Evolutionary conservation across 1,284 basidiomycete genomes (phyloP), one percentile per base, ranked within the genome.

Genomic region (Puccinia polysora): DNA sequence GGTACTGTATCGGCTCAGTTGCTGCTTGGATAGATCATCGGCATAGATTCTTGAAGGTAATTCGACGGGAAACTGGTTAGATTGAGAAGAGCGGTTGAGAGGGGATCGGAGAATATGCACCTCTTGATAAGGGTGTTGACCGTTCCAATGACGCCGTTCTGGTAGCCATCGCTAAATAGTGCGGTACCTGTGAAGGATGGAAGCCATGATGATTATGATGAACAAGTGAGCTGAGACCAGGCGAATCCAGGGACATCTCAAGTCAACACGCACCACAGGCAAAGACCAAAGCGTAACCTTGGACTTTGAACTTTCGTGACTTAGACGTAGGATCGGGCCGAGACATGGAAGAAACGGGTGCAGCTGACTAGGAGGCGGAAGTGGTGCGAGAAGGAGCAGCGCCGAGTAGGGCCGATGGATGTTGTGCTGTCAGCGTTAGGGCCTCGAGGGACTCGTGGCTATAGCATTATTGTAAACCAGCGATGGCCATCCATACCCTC

Each of bases 111-210:
- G 47, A 25, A 23, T 60, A 50, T 18, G n/a, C 28, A 72, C 69
- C 60, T 52, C 56, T 72, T 72, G n/a, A 72, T 72, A 8, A 72
- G 49, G n/a, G 69, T 72, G 23, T 72, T 72, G 20, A 72, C 69
- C 12, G 69, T 64, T 45, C 69, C 69, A 28, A 72, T 72, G n/a
- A 72, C 69, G 15, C 69, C 69, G 28, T 72, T 72, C 20, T 72
- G 69, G n/a, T 72, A 72, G 14, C 69, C 90, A 80, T 93, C 90
- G 43, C 88, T 89, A 82, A 92, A 91, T 67, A 91, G 82, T 52
- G 89, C 89, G 4, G 90, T 90, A 75, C 90, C 90, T 64, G 65
- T 20, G 23, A 10, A 59, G n/a, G 36, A 20, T 62, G 34, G 43
- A 28, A 62, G 32, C 20, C n/a, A 53, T 30, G n/a, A 30, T 53